Evolutionary conservation across 1,139 yeast genomes (phyloP), one percentile per base, ranked within the genome.

Genomic region (Chernovozyma aurita): DNA sequence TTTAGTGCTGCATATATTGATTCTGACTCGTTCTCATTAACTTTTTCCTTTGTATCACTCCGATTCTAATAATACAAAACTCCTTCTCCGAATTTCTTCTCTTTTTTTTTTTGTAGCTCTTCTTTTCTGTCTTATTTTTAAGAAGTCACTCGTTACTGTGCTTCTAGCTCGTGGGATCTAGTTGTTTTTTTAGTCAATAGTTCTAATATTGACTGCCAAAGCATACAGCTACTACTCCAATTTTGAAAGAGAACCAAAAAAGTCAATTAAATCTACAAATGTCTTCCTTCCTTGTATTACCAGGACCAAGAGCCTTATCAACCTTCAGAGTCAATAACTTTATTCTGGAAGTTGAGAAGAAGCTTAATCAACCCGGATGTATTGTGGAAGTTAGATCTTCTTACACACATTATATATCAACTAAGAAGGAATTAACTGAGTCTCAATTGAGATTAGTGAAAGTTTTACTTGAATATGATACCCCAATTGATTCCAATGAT

Each of bases 301-400:
- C 95, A 35, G 98, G 98, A 42, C 95, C 97, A 36, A 76, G 76
- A 55, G 97, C 97, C 44, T 73, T 90, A 56, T 88, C 97, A 36
- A 76, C 75, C 36, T 92, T 92, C 62, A 78, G 98, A 63, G 80
- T 88, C 48, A 76, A 78, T 43, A 81, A 74, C 48, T 70, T 88
- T 64, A 69, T 78, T 48, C 74, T 76, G 50, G 90, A 83, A 50
- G 77, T 90, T 62, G 85, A 85, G 62, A 73, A 73, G 42, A 72
- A 79, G 40, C 78, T 83, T 44, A 77, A 77, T 54, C 73, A 84
- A 20, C 66, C 77, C 15, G 79, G 82, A 36, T 28, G 28, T 9
- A 83, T 87, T 37, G 75, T 75, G 32, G 78, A 78, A 33, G 78
- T 92, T 41, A 77, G 80, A 40, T 76, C 95, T 16, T 73, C 85